Percentiles rank a stretch among this genome's conserved stretches.
Evolutionary conservation across 2,329 filamentous ascomycete species (phyloP).

Genomic region (Cladophialophora carrionii): DNA sequence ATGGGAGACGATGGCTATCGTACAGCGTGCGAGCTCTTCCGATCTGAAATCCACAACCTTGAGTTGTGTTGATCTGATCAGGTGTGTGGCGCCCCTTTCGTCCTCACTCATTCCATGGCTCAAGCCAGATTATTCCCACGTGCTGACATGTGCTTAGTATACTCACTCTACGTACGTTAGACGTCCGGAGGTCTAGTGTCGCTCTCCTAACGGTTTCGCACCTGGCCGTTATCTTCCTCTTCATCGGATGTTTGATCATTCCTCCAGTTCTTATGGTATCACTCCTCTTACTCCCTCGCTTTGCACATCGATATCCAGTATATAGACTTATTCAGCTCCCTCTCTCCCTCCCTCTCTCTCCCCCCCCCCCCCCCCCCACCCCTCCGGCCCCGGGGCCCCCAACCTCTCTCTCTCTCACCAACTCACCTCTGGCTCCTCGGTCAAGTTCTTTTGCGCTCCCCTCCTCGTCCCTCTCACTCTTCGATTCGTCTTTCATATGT

Average conservation of each 20-base stretch:
- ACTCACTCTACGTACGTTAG: not conserved
- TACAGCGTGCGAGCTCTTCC: not conserved
- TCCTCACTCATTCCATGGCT: not conserved
- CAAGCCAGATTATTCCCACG: not conserved
- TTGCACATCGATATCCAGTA: not conserved
- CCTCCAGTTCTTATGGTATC: not conserved
- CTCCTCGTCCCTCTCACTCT: not conserved
- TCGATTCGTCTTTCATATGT: not conserved
- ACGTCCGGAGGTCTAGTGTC: not conserved
- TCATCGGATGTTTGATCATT: not conserved
- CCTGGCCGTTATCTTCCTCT: not conserved
- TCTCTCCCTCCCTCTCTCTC: too few relatives aligned
- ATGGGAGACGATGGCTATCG: not conserved
- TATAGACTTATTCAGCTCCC: too few relatives aligned
- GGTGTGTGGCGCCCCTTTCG: not conserved
- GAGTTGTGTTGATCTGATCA: not conserved
- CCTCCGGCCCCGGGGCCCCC: too few relatives aligned
- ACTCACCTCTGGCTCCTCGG: not conserved
- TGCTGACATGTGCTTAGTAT: not conserved
- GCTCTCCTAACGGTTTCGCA: not conserved
- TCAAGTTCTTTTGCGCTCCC: not conserved
- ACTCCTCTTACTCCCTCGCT: not conserved
- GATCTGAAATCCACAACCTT: not conserved
- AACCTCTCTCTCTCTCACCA: not conserved
- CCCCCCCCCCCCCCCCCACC: too few relatives aligned